These are phyloP conservation scores for Talaromyces stipitatus DNA, from an alignment of 495 filamentous ascomycete species.

Conservation along the genomic window DNA sequence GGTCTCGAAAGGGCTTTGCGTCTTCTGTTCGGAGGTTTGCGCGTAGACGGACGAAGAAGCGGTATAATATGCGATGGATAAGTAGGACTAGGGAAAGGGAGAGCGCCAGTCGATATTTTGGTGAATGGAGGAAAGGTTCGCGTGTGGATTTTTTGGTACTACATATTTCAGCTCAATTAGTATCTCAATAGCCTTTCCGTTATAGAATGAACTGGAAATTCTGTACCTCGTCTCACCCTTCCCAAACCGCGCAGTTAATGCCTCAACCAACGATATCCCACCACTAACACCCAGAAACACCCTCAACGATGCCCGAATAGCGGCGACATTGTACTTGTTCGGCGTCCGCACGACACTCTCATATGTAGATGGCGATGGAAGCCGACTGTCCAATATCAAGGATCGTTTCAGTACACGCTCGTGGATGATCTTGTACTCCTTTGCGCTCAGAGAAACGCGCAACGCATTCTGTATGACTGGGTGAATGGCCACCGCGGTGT, in stretches of 20 bases:
- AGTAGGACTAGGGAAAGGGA: conserved; percentile 79
- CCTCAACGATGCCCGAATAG: conserved; percentile 67
- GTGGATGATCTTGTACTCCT: conserved; percentile 78
- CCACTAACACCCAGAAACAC: conserved; percentile 66
- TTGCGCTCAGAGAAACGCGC: conserved; percentile 73
- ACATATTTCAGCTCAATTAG: not conserved
- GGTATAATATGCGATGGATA: conserved; percentile 80
- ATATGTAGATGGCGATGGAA: conserved; percentile 50
- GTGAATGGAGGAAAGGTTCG: conserved; percentile 53
- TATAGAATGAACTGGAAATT: not conserved
- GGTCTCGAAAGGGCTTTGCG: conserved; percentile 66
- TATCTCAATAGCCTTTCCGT: not conserved
- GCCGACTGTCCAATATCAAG: conserved; percentile 42
- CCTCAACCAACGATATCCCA: conserved; percentile 60
- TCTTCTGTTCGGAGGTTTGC: conserved; percentile 66
- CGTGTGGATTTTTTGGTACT: conserved; percentile 30
- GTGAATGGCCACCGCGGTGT: conserved; percentile 9
- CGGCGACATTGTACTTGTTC: conserved; percentile 71
- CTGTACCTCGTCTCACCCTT: conserved; percentile 21
- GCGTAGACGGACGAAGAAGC: conserved; percentile 79
- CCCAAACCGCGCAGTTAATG: conserved; percentile 43
- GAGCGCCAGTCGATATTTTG: conserved; percentile 68
- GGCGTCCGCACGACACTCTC: conserved; percentile 40
- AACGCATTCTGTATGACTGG: conserved; percentile 59
- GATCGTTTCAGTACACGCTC: conserved; percentile 66